phyloP scores from a whole-genome alignment of 1,284 basidiomycete species.

The Malassezia brasiliensis region DNA sequence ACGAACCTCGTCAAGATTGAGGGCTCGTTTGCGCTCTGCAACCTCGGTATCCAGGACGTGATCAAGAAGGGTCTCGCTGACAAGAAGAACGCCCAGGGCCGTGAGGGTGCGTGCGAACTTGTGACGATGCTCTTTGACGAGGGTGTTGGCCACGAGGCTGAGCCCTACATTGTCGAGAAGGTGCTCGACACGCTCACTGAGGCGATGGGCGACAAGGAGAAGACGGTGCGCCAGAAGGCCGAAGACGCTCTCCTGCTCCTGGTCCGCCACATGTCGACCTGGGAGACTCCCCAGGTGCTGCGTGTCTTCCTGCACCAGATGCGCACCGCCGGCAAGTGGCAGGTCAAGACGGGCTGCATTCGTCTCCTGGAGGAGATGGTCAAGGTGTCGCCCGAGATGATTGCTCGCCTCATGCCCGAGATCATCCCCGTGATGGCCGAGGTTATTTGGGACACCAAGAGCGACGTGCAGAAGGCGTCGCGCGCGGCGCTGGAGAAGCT shows the following conservation, averaged over 20 bases:
- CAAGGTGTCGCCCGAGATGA: constrained; percentile 70
- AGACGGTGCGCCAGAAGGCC: constrained; percentile 71
- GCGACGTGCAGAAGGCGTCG: constrained; percentile 97
- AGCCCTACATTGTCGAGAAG: constrained; percentile 79
- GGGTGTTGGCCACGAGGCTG: constrained; percentile 72
- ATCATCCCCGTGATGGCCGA: constrained; percentile 91
- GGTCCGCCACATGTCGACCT: constrained; percentile 75
- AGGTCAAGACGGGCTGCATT: constrained; percentile 87
- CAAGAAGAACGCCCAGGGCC: constrained; percentile 61
- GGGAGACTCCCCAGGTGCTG: constrained; percentile 75
- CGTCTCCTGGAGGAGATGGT: constrained; percentile 82
- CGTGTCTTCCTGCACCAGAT: constrained; percentile 86
- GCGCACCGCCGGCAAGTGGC: constrained; percentile 97
- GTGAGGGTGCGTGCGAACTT: constrained; percentile 63
- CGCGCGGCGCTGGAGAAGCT: constrained; percentile 81
- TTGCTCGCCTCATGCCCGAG: constrained; percentile 82
- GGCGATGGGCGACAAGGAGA: constrained; percentile 83
- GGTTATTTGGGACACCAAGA: constrained; percentile 99
- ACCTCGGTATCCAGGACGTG: constrained; percentile 68
- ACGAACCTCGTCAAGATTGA: constrained; percentile 54
- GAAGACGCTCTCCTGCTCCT: constrained; percentile 72
- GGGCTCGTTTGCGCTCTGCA: constrained; percentile 69
- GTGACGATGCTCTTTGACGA: constrained; percentile 62
- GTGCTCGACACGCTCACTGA: constrained; percentile 80
- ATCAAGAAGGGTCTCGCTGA: constrained; percentile 61